These are phyloP conservation scores for Pelargonium nanum DNA, from an alignment of 345 rosid genomes.

Conservation along the genomic window DNA sequence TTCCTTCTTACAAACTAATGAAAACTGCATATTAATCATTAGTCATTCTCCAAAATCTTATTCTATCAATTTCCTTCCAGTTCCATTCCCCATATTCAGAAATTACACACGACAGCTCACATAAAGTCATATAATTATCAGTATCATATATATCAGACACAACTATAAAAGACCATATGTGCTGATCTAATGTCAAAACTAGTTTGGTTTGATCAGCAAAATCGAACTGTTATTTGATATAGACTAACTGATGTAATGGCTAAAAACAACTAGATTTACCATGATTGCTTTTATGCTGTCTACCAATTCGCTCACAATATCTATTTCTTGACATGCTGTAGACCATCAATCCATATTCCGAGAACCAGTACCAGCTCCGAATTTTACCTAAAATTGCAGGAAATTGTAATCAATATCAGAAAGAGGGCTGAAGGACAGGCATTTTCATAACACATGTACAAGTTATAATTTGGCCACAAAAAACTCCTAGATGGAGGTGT, in stretches of 20 bases:
- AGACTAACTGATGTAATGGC: not conserved
- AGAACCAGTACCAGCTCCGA: constrained; percentile 96
- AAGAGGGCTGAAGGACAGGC: not conserved
- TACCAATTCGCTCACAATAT: constrained; percentile 85
- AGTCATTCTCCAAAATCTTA: too few species aligned
- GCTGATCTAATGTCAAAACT: not conserved
- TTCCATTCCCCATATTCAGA: too few species aligned
- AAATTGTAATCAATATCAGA: constrained; percentile 10
- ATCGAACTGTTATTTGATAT: not conserved
- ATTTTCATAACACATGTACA: not conserved
- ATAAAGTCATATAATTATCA: too few species aligned
- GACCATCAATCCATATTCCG: constrained; percentile 70
- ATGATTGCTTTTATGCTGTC: constrained; percentile 95
- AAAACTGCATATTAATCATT: too few species aligned
- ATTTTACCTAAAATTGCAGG: constrained; percentile 52
- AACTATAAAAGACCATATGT: too few species aligned
- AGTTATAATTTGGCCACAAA: too few species aligned
- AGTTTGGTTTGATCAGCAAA: not conserved
- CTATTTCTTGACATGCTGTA: constrained; percentile 89
- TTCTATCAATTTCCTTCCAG: too few species aligned
- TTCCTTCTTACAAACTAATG: too few species aligned
- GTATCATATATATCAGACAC: too few species aligned
- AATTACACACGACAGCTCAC: too few species aligned
- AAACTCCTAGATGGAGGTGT: too few species aligned
- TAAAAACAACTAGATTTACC: constrained; percentile 28